phyloP scores from a whole-genome alignment of 768 basidiomycete species.

The Artomyces pyxidatus region DNA sequence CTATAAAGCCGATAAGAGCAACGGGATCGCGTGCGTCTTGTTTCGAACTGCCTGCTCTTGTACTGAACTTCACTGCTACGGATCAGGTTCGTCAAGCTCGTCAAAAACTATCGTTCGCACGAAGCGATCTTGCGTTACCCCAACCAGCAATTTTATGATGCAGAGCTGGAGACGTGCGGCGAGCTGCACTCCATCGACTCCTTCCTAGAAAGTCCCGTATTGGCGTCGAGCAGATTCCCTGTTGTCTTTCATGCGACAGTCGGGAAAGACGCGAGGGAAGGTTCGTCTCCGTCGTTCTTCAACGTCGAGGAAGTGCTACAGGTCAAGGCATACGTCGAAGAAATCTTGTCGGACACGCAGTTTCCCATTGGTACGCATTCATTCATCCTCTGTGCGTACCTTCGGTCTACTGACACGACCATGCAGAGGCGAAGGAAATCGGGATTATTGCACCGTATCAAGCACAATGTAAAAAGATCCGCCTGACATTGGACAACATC shows the following conservation, averaged over 20 bases:
- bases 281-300: constrained; percentile 63
- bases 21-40: constrained; percentile 16
- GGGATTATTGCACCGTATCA: constrained; percentile 58
- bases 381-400: neutral
- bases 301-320: constrained; percentile 52
- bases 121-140: constrained; percentile 51
- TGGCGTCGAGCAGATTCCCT: constrained; percentile 42
- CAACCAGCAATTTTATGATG: constrained; percentile 50
- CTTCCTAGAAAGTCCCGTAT: constrained; percentile 19
- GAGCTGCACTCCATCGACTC: constrained; percentile 22
- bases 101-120: constrained; percentile 62
- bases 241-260: constrained; percentile 52
- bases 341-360: constrained; percentile 18
- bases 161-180: constrained; percentile 42
- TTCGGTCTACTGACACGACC: neutral
- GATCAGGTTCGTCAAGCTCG: constrained; percentile 50
- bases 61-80: neutral
- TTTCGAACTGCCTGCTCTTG: neutral
- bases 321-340: constrained; percentile 38
- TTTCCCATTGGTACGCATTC: constrained; percentile 32
- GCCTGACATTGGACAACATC: constrained; percentile 24
- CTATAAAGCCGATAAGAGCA: constrained; percentile 11
- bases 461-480: constrained; percentile 47
- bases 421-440: constrained; percentile 41
- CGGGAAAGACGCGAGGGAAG: constrained; percentile 60